phyloP scores from a whole-genome alignment of 1,284 basidiomycete genomes.

The Cutaneotrichosporon cyanovorans region DNA sequence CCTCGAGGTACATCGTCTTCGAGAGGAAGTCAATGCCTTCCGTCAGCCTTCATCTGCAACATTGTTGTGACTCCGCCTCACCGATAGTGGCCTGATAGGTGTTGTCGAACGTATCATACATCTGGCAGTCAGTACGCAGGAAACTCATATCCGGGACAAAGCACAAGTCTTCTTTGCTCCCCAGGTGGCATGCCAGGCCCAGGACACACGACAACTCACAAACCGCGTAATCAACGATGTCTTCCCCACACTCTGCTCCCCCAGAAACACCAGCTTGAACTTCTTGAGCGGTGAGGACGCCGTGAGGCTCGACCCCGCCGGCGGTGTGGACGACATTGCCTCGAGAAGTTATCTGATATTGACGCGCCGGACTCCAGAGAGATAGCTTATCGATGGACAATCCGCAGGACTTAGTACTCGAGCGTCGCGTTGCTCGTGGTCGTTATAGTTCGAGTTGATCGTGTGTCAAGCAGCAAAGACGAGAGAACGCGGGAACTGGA shows the following conservation, averaged over 20 bases:
- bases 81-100: constrained; percentile 99
- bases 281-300: constrained; percentile 65
- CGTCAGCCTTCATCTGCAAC: background rate
- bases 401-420: too few relatives aligned
- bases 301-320: too few relatives aligned
- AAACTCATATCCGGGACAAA: background rate
- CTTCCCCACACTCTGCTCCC: constrained; percentile 90
- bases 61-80: constrained; percentile 4
- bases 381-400: too few relatives aligned
- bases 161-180: background rate
- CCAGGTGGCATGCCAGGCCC: background rate
- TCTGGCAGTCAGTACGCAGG: constrained; percentile 55
- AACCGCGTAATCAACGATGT: constrained; percentile 95
- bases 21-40: constrained; percentile 91
- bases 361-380: too few relatives aligned
- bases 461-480: too few relatives aligned
- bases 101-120: constrained; percentile 99
- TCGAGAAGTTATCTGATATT: too few relatives aligned
- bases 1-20: constrained; percentile 99
- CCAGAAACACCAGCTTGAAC: constrained; percentile 91
- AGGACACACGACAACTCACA: constrained; percentile 32
- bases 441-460: too few relatives aligned
- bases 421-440: too few relatives aligned
- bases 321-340: too few relatives aligned
- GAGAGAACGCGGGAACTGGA: too few relatives aligned